Evolutionary conservation across 2,329 filamentous ascomycete genomes (phyloP), one percentile per base, ranked within the genome.

Genomic region (Alternaria alternata): DNA sequence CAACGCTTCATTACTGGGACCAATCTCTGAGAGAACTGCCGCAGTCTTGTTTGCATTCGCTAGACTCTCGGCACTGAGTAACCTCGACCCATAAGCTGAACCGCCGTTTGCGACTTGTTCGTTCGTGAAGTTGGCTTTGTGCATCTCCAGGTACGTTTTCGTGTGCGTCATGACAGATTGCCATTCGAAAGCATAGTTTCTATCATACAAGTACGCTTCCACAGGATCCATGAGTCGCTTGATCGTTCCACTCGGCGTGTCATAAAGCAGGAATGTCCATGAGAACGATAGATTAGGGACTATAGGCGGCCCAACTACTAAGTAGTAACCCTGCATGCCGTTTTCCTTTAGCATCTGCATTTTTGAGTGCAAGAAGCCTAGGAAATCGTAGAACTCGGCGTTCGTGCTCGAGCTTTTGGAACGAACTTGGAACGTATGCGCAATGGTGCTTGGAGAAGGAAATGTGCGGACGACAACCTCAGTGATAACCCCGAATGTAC

Each of bases 401-500:
- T 54, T 51, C 14, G 51, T 62, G n/a, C 65, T 64, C 3, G 55
- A 18, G 5, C 48, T 51, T 3, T 58, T 51, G 0, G 65, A 57
- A 3, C 44, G 32, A n/a, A 75, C 22, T 8, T 41, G n/a, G 36
- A 75, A 66, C n/a, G 26, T 47, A 43, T 70, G 60, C 7, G 54
- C 18, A 1, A 65, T 67, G 5, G 65, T 67, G 7, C 61, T 62
- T 0, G 63, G 86, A 80, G 62, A 61, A 3, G 68, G 65, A 28
- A 58, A 70, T 0, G 62, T 61, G 30, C 65, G 64, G 11, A 75
- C 39, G 0, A 73, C 61, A 11, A 66, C 65, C 53, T 71, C 64
- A 1, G 67, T 64, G 0, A 81, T 62, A 2, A 82, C 74, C 0
- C 80, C 81, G 28, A 78, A 82, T 4, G 81, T 82, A 2, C 77